phyloP scores from a whole-genome alignment of 2,329 filamentous ascomycete species.

The Aspergillus awamori region DNA sequence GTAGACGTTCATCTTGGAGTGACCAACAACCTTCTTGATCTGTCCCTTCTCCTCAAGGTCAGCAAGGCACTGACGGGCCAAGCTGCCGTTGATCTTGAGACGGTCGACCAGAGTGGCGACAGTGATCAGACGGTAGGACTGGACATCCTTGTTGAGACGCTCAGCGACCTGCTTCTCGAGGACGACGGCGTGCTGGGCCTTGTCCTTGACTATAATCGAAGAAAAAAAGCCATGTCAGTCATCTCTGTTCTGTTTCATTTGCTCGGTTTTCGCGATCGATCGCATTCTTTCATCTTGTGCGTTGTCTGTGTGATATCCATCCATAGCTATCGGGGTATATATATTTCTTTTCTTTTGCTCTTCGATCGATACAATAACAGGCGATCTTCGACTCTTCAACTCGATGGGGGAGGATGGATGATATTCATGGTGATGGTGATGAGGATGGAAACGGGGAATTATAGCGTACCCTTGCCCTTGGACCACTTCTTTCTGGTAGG shows the following conservation, averaged over 20 bases:
- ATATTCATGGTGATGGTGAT: conserved; percentile 9
- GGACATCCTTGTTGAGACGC: conserved; percentile 99
- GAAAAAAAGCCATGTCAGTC: conserved; percentile 23
- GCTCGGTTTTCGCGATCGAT: neutral
- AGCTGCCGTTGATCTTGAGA: conserved; percentile 99
- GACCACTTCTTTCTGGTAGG: conserved; percentile 62
- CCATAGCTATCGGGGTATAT: neutral
- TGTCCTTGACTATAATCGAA: conserved; percentile 90
- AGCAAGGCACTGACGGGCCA: conserved; percentile 84
- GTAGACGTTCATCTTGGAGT: conserved; percentile 99
- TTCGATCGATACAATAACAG: neutral
- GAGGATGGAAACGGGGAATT: conserved; percentile 24
- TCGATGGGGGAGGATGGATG: neutral
- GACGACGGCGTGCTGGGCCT: conserved; percentile 98
- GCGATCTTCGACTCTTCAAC: conserved; percentile 16
- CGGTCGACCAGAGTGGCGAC: conserved; percentile 98
- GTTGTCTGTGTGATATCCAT: neutral
- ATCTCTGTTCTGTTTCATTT: neutral
- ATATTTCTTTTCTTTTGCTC: neutral
- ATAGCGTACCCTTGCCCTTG: conserved; percentile 57
- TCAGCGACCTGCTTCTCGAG: conserved; percentile 97
- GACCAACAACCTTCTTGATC: conserved; percentile 96
- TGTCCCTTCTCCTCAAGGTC: conserved; percentile 97
- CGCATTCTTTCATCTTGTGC: neutral
- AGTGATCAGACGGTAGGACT: conserved; percentile 99